These are phyloP conservation scores for Sugiyamaella marilandica DNA, from an alignment of 805 yeast genomes.

Conservation along the genomic window DNA sequence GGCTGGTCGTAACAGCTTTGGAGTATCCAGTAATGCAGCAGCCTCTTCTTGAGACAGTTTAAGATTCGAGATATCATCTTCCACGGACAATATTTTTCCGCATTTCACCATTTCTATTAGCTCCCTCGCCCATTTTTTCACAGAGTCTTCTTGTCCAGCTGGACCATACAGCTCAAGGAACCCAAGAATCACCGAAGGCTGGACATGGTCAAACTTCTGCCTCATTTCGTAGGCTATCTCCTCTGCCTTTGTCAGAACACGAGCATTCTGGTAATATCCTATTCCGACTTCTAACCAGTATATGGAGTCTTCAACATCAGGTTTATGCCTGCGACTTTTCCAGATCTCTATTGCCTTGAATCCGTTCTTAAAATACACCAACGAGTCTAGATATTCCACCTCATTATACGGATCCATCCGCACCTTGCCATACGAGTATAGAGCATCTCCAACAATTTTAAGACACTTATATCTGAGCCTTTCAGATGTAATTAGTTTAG, in stretches of 20 bases:
- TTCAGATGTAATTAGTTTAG: constrained; percentile 12
- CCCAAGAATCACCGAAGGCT: constrained; percentile 20
- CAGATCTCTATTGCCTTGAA: constrained; percentile 20
- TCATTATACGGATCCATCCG: constrained; percentile 25
- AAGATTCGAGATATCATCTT: not conserved
- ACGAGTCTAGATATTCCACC: constrained; percentile 21
- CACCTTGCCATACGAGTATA: constrained; percentile 17
- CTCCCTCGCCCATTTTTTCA: constrained; percentile 13
- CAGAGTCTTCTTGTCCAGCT: constrained; percentile 6
- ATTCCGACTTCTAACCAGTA: constrained; percentile 24
- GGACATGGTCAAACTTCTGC: constrained; percentile 13
- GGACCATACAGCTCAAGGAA: constrained; percentile 15
- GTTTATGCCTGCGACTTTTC: constrained; percentile 16
- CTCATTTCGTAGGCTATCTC: constrained; percentile 17
- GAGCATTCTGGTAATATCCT: constrained; percentile 14
- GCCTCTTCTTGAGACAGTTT: constrained; percentile 14
- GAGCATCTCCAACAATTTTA: constrained; percentile 22
- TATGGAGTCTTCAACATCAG: constrained; percentile 16
- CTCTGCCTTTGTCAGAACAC: constrained; percentile 18
- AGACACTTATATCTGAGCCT: constrained; percentile 11
- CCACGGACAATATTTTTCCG: constrained; percentile 5
- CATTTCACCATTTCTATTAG: constrained; percentile 8
- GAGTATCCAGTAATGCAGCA: constrained; percentile 8
- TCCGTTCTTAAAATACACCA: constrained; percentile 14
- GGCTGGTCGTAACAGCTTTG: constrained; percentile 1